Evolutionary conservation across 192 early-diverging fungal genomes (phyloP).

Genomic region (Diversispora eburnea): DNA sequence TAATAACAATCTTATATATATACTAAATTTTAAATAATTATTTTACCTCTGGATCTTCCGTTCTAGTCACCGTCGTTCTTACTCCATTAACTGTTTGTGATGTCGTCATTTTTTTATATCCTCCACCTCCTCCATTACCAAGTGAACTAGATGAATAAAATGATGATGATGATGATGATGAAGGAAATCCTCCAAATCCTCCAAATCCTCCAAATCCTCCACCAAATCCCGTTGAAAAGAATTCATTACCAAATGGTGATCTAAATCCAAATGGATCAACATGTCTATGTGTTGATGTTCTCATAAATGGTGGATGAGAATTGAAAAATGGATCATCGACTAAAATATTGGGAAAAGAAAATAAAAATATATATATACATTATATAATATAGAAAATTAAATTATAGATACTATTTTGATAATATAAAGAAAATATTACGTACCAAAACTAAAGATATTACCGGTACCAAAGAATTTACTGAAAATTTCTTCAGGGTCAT

Average conservation of each 20-base stretch:
- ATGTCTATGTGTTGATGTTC: background rate
- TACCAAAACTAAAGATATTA: constrained; percentile 34
- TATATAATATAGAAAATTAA: background rate
- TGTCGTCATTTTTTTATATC: background rate
- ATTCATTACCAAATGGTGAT: background rate
- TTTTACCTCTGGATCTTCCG: constrained; percentile 16
- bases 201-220: background rate
- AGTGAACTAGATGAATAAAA: background rate
- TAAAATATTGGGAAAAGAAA: no score
- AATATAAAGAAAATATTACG: no score
- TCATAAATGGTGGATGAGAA: no score
- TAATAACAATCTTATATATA: no score
- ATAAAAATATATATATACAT: no score
- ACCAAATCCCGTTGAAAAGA: background rate
- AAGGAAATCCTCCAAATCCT: constrained; percentile 9
- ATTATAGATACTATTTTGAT: background rate
- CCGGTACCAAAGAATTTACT: constrained; percentile 32
- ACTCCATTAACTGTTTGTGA: constrained; percentile 25
- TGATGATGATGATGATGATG: constrained; percentile 13
- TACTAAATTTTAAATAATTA: background rate
- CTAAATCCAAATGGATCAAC: background rate
- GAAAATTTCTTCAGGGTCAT: constrained; percentile 38
- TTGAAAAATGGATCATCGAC: no score
- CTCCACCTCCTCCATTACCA: background rate
- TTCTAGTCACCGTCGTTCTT: constrained; percentile 7